These are phyloP conservation scores for Leccinum longicurvipes DNA, from an alignment of 768 basidiomycete species.

Conservation along the genomic window DNA sequence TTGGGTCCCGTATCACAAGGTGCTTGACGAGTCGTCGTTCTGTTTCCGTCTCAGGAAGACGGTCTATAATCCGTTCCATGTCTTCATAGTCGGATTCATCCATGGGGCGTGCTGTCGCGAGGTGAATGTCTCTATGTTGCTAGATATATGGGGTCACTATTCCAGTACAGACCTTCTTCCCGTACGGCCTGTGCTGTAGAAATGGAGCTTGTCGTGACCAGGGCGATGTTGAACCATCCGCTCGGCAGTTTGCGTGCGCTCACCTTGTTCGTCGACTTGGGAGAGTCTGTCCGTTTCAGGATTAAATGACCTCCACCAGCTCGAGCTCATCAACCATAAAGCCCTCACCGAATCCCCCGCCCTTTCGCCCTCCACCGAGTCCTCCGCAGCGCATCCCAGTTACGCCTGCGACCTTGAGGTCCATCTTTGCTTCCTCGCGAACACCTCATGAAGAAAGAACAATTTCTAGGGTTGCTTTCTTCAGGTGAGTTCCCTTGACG, in stretches of 20 bases:
- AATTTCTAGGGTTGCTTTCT: slow-evolving; percentile 83
- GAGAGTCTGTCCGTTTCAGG: background rate
- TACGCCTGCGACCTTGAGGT: slow-evolving; percentile 75
- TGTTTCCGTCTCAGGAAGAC: slow-evolving; percentile 54
- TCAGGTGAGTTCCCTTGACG: slow-evolving; percentile 55
- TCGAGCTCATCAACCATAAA: slow-evolving; percentile 48
- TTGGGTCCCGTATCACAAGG: slow-evolving; percentile 47
- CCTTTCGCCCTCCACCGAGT: slow-evolving; percentile 39
- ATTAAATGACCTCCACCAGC: slow-evolving; percentile 36
- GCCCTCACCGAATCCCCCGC: slow-evolving; percentile 20
- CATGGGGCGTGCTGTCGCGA: slow-evolving; percentile 19
- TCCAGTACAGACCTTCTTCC: background rate
- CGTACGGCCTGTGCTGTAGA: background rate
- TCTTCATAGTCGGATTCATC: slow-evolving; percentile 37
- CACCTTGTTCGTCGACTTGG: background rate
- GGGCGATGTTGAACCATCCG: background rate
- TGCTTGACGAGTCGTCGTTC: slow-evolving; percentile 61
- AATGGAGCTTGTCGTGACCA: background rate
- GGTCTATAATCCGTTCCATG: slow-evolving; percentile 57
- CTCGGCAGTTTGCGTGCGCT: slow-evolving; percentile 25
- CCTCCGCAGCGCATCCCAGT: slow-evolving; percentile 71
- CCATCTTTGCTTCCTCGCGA: slow-evolving; percentile 84
- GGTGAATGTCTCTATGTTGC: background rate
- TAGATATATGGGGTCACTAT: background rate
- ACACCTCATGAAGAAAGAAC: slow-evolving; percentile 79